phyloP scores from a whole-genome alignment of 192 early-diverging fungal genomes.

The Allomyces macrogynus region DNA sequence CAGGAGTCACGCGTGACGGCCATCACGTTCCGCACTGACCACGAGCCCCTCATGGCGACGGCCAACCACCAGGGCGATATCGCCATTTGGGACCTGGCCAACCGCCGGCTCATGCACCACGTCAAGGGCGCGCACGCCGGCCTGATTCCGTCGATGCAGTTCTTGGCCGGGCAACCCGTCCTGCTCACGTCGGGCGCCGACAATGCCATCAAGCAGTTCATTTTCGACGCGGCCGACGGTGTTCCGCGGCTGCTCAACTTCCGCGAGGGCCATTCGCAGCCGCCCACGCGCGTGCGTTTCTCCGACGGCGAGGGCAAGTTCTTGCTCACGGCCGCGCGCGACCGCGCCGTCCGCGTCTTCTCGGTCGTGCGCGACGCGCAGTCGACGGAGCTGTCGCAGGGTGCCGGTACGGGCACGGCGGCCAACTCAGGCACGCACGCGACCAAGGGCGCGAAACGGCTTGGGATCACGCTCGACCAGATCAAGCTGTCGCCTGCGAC shows the following conservation, averaged over 20 bases:
- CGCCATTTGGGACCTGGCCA: constrained; percentile 77
- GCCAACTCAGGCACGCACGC: constrained; percentile 4
- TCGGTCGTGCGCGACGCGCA: constrained; percentile 68
- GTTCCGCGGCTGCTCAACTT: constrained; percentile 60
- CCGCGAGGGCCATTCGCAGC: constrained; percentile 65
- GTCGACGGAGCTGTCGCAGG: constrained; percentile 71
- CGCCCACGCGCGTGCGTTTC: constrained; percentile 60
- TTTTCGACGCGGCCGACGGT: constrained; percentile 73
- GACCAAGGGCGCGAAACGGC: constrained; percentile 27
- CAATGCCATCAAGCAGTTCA: constrained; percentile 91
- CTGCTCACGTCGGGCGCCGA: constrained; percentile 71
- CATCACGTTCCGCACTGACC: constrained; percentile 74
- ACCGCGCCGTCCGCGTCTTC: constrained; percentile 63
- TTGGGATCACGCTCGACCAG: constrained; percentile 33
- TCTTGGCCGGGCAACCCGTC: constrained; percentile 64
- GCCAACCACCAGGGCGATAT: constrained; percentile 72
- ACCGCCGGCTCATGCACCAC: constrained; percentile 47
- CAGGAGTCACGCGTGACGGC: constrained; percentile 83
- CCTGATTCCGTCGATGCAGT: constrained; percentile 50
- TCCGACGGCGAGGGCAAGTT: constrained; percentile 48
- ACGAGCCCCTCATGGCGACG: constrained; percentile 70
- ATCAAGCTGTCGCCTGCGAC: constrained; percentile 54
- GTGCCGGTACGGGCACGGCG: constrained; percentile 2
- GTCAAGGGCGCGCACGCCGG: constrained; percentile 75
- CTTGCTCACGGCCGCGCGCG: constrained; percentile 64